phyloP scores from a whole-genome alignment of 768 basidiomycete species.

The Boletus rubescentipes region DNA sequence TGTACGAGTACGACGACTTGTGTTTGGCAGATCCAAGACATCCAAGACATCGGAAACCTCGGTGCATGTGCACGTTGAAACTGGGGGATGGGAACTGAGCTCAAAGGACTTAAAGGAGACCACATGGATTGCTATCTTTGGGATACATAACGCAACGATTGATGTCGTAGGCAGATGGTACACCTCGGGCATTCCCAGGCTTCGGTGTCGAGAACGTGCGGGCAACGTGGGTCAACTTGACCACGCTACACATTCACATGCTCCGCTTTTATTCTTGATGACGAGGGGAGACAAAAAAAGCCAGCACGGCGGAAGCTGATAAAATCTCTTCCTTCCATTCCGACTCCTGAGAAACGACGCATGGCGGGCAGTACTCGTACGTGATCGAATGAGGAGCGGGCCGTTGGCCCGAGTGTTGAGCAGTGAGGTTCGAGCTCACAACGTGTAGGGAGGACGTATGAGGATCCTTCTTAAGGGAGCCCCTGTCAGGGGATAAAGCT shows the following conservation, averaged over 20 bases:
- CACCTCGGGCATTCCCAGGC: slow-evolving; percentile 8
- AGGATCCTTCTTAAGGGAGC: slow-evolving; percentile 2
- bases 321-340: slow-evolving; percentile 12
- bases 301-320: background rate
- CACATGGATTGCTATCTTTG: slow-evolving; percentile 17
- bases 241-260: background rate
- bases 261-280: background rate
- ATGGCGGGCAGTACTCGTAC: background rate
- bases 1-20: background rate
- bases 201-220: slow-evolving; percentile 5
- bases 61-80: background rate
- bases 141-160: slow-evolving; percentile 1
- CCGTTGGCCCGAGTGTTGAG: background rate
- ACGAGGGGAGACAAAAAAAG: background rate
- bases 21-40: background rate
- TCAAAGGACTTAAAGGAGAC: background rate
- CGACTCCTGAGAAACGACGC: slow-evolving; percentile 6
- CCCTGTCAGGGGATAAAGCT: background rate
- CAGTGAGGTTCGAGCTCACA: slow-evolving; percentile 1
- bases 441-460: slow-evolving; percentile 13
- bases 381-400: background rate
- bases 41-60: background rate
- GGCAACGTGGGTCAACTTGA: slow-evolving; percentile 5
- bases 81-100: slow-evolving; percentile 10
- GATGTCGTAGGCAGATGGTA: background rate